Conservation (phyloP, 345 rosid genomes). For the Hibiscus trionum region DNA sequence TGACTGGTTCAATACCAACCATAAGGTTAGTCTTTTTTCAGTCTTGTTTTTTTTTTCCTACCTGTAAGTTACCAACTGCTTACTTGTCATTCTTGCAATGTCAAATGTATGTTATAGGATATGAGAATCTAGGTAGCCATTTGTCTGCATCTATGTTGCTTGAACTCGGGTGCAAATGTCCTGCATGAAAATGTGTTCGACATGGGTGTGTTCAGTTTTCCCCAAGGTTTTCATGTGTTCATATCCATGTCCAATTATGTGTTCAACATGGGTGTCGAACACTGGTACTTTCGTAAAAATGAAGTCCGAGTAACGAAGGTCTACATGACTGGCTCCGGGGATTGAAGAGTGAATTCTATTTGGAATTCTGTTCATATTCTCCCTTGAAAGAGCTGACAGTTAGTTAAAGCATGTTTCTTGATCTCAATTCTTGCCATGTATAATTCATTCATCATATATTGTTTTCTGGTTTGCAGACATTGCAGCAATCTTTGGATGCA, state of each 20-base stretch:
- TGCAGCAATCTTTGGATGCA: conserved; percentile 49
- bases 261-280: no score
- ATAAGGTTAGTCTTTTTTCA: conserved; percentile 39
- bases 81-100: background rate
- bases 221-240: no score
- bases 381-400: background rate
- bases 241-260: no score
- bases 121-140: background rate
- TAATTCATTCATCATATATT: background rate
- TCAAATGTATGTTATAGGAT: background rate
- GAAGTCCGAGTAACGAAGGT: no score
- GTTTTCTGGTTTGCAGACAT: conserved; percentile 28
- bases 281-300: no score
- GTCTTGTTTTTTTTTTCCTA: background rate
- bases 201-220: no score
- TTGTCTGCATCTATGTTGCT: background rate
- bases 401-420: conserved; percentile 5
- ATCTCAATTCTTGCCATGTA: background rate
- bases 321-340: background rate
- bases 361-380: background rate
- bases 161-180: no score
- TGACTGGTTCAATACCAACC: conserved; percentile 78
- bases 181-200: no score
- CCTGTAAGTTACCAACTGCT: background rate
- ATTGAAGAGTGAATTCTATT: background rate